Percentiles rank a stretch among this genome's conserved stretches.
Evolutionary conservation across 345 rosid species (phyloP).

Genomic region (Eucalyptus dawsonii): DNA sequence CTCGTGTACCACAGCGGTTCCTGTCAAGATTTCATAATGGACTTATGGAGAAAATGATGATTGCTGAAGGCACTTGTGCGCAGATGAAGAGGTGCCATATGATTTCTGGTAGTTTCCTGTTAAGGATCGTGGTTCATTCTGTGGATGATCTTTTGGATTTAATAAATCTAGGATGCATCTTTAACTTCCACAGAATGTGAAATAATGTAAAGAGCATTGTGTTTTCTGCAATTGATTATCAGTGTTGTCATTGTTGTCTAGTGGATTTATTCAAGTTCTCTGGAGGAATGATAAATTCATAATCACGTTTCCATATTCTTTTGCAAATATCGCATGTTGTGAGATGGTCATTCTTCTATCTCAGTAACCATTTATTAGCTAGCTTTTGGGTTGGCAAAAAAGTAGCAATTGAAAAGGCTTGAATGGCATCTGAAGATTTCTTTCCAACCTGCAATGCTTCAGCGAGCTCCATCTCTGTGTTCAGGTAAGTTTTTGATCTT

Average conservation of each 20-base stretch:
- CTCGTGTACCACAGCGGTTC: not conserved
- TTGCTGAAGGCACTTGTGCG: not conserved
- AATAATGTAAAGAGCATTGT: not conserved
- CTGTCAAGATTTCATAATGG: not conserved
- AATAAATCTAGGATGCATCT: not conserved
- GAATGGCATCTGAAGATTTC: not conserved
- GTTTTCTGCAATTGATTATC: not conserved
- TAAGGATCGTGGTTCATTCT: not conserved
- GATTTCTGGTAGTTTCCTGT: not conserved
- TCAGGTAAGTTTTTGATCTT: not conserved
- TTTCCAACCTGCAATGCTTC: not conserved
- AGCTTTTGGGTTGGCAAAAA: not conserved
- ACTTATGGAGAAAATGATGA: not conserved
- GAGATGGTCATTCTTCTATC: not conserved
- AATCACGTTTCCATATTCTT: not conserved
- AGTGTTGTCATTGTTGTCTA: not conserved
- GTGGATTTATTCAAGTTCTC: not conserved
- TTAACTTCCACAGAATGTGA: not conserved
- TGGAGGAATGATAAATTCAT: not conserved
- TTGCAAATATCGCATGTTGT: not conserved
- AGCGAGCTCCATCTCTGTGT: not conserved
- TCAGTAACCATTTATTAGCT: not conserved
- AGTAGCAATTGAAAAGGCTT: not conserved
- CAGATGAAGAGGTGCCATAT: not conserved
- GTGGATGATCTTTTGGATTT: not conserved